Evolutionary conservation across 108 stramenopile genomes (phyloP).

Genomic region (Cyclotella atomus): DNA sequence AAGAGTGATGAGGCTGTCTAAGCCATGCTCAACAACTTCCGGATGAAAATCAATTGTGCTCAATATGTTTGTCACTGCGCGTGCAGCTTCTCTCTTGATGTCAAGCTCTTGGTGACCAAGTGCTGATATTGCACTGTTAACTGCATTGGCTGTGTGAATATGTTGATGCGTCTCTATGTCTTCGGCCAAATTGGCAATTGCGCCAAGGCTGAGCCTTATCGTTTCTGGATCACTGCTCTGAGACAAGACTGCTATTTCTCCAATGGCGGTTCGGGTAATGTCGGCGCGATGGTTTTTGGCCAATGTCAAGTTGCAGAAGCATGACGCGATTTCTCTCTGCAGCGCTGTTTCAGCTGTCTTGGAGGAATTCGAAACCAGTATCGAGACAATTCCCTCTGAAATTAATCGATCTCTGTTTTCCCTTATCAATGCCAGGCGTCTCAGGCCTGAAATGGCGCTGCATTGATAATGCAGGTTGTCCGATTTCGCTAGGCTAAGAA

Average conservation of each 20-base stretch:
- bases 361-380: conserved; percentile 49
- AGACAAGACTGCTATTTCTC: conserved; percentile 51
- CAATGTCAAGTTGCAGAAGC: conserved; percentile 72
- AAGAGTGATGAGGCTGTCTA: conserved; percentile 63
- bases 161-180: conserved; percentile 72
- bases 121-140: conserved; percentile 46
- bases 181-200: conserved; percentile 81
- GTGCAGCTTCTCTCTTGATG: conserved; percentile 82
- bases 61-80: conserved; percentile 74
- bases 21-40: conserved; percentile 59
- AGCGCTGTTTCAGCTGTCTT: conserved; percentile 58
- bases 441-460: conserved; percentile 68
- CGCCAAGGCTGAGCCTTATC: conserved; percentile 66
- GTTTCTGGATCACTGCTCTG: conserved; percentile 67
- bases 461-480: conserved; percentile 61
- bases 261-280: conserved; percentile 58
- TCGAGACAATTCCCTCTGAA: conserved; percentile 46
- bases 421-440: conserved; percentile 61
- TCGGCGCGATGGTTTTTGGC: conserved; percentile 55
- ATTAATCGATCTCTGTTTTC: conserved; percentile 63
- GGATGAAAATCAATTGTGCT: conserved; percentile 65
- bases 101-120: conserved; percentile 57
- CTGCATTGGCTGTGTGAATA: conserved; percentile 1
- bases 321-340: conserved; percentile 78
- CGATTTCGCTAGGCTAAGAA: conserved; percentile 58